Conservation (phyloP, 2,329 filamentous ascomycete genomes). For the Ceratocystiopsis minuta region DNA sequence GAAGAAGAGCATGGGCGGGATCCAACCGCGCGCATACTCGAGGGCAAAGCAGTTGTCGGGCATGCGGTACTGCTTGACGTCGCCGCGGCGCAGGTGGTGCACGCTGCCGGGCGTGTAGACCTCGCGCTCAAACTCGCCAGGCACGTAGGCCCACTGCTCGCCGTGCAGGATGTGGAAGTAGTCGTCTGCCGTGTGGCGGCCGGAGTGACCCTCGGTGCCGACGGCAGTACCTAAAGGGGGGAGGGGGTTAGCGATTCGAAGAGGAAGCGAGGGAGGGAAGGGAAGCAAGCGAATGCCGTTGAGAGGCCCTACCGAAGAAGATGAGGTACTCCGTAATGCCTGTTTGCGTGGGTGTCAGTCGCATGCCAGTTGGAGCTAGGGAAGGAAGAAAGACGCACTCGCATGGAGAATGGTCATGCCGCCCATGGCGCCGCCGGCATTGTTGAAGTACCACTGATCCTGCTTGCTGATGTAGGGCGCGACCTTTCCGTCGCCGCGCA, state of each 20-base stretch:
- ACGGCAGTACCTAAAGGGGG: slow-evolving; percentile 40
- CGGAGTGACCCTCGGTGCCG: slow-evolving; percentile 75
- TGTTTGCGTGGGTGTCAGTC: slow-evolving; percentile 10
- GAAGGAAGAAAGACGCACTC: slow-evolving; percentile 30
- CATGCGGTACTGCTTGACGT: slow-evolving; percentile 73
- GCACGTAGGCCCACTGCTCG: slow-evolving; percentile 56
- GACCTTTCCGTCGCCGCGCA: slow-evolving; percentile 35
- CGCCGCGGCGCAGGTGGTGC: slow-evolving; percentile 54
- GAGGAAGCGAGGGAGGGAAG: slow-evolving; percentile 8
- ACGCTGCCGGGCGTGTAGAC: slow-evolving; percentile 51
- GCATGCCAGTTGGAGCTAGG: no score
- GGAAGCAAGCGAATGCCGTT: not conserved
- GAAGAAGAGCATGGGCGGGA: slow-evolving; percentile 83
- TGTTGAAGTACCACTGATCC: slow-evolving; percentile 84
- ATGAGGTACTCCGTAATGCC: slow-evolving; percentile 79
- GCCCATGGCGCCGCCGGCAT: slow-evolving; percentile 80
- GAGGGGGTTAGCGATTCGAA: no score
- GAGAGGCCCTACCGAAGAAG: slow-evolving; percentile 45
- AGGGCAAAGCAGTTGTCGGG: slow-evolving; percentile 59
- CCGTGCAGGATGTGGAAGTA: slow-evolving; percentile 84
- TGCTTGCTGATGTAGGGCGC: slow-evolving; percentile 43
- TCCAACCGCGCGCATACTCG: slow-evolving; percentile 76
- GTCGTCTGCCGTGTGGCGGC: slow-evolving; percentile 80
- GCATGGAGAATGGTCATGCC: slow-evolving; percentile 82
- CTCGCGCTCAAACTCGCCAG: slow-evolving; percentile 48